These are phyloP conservation scores for Acacia confusa DNA, from an alignment of 306 rosid species.

Conservation along the genomic window DNA sequence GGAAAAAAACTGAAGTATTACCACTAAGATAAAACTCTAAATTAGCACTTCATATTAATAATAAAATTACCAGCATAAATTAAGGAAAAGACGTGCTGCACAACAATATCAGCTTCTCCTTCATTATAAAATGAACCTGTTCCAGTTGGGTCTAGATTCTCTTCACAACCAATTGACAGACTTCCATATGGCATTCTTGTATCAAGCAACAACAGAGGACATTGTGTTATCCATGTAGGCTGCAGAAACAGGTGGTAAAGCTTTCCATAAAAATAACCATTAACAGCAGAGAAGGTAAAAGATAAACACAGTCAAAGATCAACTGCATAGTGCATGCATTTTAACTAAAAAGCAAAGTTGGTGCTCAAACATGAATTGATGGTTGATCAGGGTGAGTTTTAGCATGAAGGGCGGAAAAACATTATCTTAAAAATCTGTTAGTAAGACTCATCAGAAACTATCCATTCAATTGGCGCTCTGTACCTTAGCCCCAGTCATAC, in stretches of 20 bases:
- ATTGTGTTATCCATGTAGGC: constrained; percentile 84
- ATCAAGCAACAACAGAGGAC: constrained; percentile 82
- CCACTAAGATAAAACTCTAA: neutral
- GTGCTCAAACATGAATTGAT: neutral
- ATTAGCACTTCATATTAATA: neutral
- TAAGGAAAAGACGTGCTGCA: constrained; percentile 71
- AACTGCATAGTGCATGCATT: neutral
- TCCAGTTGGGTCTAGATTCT: constrained; percentile 81
- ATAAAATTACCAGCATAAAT: constrained; percentile 60
- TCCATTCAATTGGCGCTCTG: neutral
- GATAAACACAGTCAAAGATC: neutral
- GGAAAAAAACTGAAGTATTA: neutral
- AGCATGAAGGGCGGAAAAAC: neutral
- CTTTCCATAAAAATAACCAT: constrained; percentile 31
- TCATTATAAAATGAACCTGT: constrained; percentile 79
- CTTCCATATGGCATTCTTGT: constrained; percentile 87
- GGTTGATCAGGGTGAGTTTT: constrained; percentile 4
- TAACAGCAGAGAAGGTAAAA: constrained; percentile 6
- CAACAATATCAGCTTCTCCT: constrained; percentile 84
- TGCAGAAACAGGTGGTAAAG: constrained; percentile 41
- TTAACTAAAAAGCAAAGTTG: neutral
- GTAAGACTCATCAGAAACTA: constrained; percentile 10
- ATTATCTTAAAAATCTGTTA: constrained; percentile 8
- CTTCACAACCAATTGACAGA: constrained; percentile 77
- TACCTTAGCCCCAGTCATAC: neutral